Conservation (phyloP, 2,329 filamentous ascomycete species). For the Fusarium liriodendri region DNA sequence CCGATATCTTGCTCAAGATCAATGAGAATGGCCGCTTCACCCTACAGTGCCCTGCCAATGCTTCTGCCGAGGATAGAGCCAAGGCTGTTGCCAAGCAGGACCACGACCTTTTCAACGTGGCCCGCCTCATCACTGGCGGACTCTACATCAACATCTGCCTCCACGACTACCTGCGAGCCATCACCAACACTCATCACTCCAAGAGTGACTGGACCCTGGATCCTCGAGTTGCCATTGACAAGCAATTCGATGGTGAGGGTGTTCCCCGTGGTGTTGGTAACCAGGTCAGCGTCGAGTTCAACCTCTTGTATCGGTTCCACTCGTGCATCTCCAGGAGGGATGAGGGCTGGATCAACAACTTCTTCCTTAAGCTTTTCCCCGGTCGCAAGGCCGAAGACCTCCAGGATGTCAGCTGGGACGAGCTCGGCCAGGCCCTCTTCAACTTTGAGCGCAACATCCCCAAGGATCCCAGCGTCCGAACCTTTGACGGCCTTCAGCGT, state of each 20-base stretch:
- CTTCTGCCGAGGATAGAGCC: conserved; percentile 42
- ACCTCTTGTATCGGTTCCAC: conserved; percentile 75
- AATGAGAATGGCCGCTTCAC: conserved; percentile 74
- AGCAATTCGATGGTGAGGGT: conserved; percentile 55
- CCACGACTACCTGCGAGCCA: conserved; percentile 70
- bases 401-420: conserved; percentile 37
- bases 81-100: conserved; percentile 56
- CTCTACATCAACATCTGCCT: conserved; percentile 68
- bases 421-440: conserved; percentile 35
- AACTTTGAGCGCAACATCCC: conserved; percentile 32
- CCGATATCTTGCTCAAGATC: conserved; percentile 70
- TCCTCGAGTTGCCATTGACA: conserved; percentile 68
- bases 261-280: conserved; percentile 70
- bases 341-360: conserved; percentile 69
- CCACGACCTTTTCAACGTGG: conserved; percentile 66
- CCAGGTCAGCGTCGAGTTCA: conserved; percentile 76
- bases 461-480: conserved; percentile 57
- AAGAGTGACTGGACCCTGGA: conserved; percentile 72
- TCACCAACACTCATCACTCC: conserved; percentile 69
- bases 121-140: conserved; percentile 57
- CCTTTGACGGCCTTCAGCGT: conserved; percentile 61
- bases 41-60: conserved; percentile 7
- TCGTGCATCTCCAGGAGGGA: conserved; percentile 69
- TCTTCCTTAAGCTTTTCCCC: conserved; percentile 52
- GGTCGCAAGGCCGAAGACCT: conserved; percentile 54